Conservation (phyloP, 306 rosid species). For the Abrus pulchellus region DNA sequence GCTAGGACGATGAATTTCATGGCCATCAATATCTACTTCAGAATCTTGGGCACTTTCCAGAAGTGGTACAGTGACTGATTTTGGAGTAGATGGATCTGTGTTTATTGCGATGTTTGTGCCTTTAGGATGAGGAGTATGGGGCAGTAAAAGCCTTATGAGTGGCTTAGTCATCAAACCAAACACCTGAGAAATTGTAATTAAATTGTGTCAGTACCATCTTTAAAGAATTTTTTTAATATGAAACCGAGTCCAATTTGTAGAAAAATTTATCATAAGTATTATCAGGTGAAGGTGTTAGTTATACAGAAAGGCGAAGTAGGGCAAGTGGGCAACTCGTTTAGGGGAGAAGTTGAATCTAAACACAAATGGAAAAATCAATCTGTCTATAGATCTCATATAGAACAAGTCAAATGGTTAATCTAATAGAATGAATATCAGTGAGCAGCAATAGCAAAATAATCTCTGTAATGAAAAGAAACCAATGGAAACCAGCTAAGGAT, state of each 20-base stretch:
- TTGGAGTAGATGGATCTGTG: slow-evolving; percentile 72
- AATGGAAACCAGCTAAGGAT: neutral
- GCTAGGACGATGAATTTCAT: slow-evolving; percentile 68
- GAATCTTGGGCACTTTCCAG: slow-evolving; percentile 82
- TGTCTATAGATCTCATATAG: slow-evolving; percentile 5
- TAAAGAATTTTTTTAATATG: neutral
- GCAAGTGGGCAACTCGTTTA: slow-evolving; percentile 10
- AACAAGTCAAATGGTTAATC: slow-evolving; percentile 11
- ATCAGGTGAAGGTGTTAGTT: neutral
- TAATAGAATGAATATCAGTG: neutral
- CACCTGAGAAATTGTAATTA: slow-evolving; percentile 65
- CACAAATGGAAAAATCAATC: slow-evolving; percentile 23
- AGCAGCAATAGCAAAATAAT: slow-evolving; percentile 20
- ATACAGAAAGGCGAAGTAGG: neutral
- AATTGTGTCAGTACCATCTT: slow-evolving; percentile 39
- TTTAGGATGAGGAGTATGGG: slow-evolving; percentile 52
- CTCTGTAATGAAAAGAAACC: slow-evolving; percentile 18
- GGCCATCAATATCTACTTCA: slow-evolving; percentile 67
- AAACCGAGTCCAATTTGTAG: slow-evolving; percentile 14
- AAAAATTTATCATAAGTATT: neutral
- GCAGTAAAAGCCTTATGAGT: slow-evolving; percentile 80
- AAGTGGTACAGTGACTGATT: slow-evolving; percentile 74
- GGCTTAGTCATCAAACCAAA: slow-evolving; percentile 97
- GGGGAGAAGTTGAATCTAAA: neutral
- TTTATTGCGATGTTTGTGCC: slow-evolving; percentile 57